Conservation (phyloP, 495 filamentous ascomycete species). For the Clohesyomyces aquaticus region DNA sequence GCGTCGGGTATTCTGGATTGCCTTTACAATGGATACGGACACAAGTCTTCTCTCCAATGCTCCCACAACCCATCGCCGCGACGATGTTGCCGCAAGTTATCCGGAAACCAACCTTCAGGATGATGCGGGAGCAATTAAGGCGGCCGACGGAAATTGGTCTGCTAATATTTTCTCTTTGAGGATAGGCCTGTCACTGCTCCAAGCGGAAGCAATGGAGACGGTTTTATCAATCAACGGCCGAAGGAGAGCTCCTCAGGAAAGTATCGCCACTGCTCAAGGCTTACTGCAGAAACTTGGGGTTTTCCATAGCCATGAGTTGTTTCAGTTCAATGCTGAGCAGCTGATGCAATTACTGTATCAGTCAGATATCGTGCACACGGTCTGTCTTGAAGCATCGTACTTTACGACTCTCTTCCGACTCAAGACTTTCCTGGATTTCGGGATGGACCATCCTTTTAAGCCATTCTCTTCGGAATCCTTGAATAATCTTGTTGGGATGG, state of each 20-base stretch:
- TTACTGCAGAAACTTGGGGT: conserved; percentile 1
- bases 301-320: conserved; percentile 18
- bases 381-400: conserved; percentile 23
- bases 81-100: conserved; percentile 4
- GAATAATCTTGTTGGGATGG: not conserved
- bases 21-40: conserved; percentile 19
- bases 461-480: conserved; percentile 23
- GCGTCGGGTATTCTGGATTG: conserved; percentile 31
- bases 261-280: not conserved
- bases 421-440: conserved; percentile 15
- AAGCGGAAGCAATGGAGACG: conserved; percentile 26
- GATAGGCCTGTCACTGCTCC: conserved; percentile 6
- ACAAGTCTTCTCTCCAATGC: conserved; percentile 13
- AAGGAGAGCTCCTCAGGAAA: not conserved
- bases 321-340: conserved; percentile 13
- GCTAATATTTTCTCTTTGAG: conserved; percentile 25
- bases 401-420: conserved; percentile 26
- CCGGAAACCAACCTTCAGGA: conserved; percentile 13
- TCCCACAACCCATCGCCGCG: conserved; percentile 14
- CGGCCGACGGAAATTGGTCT: conserved; percentile 26
- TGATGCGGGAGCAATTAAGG: conserved; percentile 12
- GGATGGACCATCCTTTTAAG: conserved; percentile 19
- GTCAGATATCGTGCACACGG: conserved; percentile 23
- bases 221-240: conserved; percentile 17
- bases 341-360: conserved; percentile 27